A percentile compares a stretch with the other conserved stretches of the same genome.
Evolutionary conservation across 345 rosid species (phyloP).

Genomic region (Carallia pectinifolia): DNA sequence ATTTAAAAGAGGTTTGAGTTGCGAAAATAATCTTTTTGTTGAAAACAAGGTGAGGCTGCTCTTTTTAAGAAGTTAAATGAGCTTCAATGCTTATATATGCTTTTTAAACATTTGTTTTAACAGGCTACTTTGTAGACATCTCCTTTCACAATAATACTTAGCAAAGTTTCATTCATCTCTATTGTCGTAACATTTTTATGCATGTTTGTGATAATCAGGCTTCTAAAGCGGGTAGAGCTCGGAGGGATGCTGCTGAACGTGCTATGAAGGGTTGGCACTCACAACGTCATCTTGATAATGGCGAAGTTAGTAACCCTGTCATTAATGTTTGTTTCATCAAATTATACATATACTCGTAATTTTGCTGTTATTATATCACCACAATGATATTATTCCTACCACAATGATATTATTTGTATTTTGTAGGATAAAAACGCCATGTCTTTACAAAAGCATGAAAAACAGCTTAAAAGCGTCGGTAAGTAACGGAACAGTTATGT

Average conservation of each 20-base stretch:
- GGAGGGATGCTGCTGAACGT: conserved; percentile 74
- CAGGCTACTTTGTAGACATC: background rate
- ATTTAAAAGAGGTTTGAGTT: too few relatives aligned
- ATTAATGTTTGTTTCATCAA: conserved; percentile 40
- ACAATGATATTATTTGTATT: background rate
- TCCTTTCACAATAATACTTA: background rate
- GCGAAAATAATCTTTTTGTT: too few relatives aligned
- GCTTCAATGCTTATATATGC: too few relatives aligned
- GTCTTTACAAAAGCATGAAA: conserved; percentile 51
- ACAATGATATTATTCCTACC: background rate
- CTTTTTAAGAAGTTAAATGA: too few relatives aligned
- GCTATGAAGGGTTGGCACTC: conserved; percentile 87
- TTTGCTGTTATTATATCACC: too few relatives aligned
- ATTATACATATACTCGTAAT: too few relatives aligned
- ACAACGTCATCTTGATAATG: conserved; percentile 51
- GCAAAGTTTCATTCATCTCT: background rate
- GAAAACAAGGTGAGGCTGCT: too few relatives aligned
- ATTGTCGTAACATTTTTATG: conserved; percentile 9
- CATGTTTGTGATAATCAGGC: conserved; percentile 35
- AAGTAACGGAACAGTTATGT: conserved; percentile 17
- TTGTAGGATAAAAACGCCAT: conserved; percentile 51
- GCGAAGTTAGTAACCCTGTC: conserved; percentile 57
- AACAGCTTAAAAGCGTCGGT: conserved; percentile 60
- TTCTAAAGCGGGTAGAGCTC: conserved; percentile 54
- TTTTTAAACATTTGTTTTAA: too few relatives aligned